phyloP scores from a whole-genome alignment of 495 filamentous ascomycete genomes.

The Cenococcum geophilum region DNA sequence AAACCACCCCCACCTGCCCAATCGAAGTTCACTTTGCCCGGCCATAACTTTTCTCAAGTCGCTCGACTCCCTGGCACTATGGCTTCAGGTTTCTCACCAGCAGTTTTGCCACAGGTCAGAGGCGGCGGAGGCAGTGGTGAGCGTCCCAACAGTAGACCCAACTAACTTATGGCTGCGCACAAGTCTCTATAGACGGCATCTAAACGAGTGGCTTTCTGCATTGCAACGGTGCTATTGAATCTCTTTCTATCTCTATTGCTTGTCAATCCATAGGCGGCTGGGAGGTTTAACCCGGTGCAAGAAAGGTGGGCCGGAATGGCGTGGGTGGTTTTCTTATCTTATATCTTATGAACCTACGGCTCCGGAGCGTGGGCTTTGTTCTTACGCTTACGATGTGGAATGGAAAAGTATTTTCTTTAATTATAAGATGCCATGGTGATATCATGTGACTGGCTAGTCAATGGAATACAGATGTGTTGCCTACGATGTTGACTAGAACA shows the following conservation, averaged over 20 bases:
- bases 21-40: constrained; percentile 28
- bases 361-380: neutral
- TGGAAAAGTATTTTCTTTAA: constrained; percentile 5
- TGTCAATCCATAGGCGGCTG: neutral
- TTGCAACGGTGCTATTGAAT: neutral
- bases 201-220: neutral
- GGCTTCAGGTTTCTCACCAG: constrained; percentile 5
- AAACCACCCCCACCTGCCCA: constrained; percentile 40
- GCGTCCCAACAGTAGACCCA: neutral
- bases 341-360: neutral
- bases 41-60: constrained; percentile 11
- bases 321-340: neutral
- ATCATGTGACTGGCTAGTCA: neutral
- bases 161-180: neutral
- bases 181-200: neutral
- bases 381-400: neutral
- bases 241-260: neutral
- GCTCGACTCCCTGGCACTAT: constrained; percentile 11
- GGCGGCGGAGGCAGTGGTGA: neutral
- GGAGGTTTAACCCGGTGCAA: neutral
- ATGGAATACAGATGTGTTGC: neutral
- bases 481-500: too few species aligned
- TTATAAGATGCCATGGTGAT: neutral
- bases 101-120: neutral
- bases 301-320: neutral